Evolutionary conservation across 2,329 filamentous ascomycete species (phyloP), one percentile per base, ranked within the genome.

Genomic region (Penicillium sp.): DNA sequence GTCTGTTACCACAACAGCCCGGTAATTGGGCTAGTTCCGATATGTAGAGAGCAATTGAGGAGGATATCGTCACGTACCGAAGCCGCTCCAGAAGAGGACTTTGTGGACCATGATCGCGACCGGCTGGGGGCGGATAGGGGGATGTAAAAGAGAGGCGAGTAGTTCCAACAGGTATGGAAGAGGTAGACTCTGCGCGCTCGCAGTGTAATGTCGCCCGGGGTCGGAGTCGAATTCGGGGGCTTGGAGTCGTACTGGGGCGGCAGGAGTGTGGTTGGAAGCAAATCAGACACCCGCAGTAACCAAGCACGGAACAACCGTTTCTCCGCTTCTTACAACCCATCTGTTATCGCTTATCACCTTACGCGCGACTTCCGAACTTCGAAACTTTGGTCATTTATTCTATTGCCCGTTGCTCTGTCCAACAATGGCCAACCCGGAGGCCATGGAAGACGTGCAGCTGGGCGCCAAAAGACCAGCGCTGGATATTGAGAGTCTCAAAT

Each of bases 1-100:
- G 19, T 8, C 11, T 42, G 19, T 1, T 42, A 13, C 14, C 19
- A 11, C 39, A 22, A 10, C 14, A 19, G 5, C 4, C 4, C 19
- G 19, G 11, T 5, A 22, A 0, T 5, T 22, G 3, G 29, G 35
- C 35, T 16, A 52, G 29, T 37, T 48, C 14, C 16, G 14, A n/a
- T 5, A 11, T 3, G 19, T 33, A 14, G 19, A 19, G 24, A 29
- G 45, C 44, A 27, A 31, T 33, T 39, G 45, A 47, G 35, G 35
- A 60, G 56, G 55, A 54, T 45, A 52, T 62, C 26, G 66, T 63
- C 59, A 81, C 84, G 72, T 87, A 97, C 93, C 93, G 86, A 97
- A 96, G 82, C 90, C 90, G 78, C 77, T 74, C 79, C 79, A 81
- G 74, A 81, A 81, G 62, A 81, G 74, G 59, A 82, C 77, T 70